These are phyloP conservation scores for Mariannaea elegans DNA, from an alignment of 2,329 filamentous ascomycete genomes.

Conservation along the genomic window DNA sequence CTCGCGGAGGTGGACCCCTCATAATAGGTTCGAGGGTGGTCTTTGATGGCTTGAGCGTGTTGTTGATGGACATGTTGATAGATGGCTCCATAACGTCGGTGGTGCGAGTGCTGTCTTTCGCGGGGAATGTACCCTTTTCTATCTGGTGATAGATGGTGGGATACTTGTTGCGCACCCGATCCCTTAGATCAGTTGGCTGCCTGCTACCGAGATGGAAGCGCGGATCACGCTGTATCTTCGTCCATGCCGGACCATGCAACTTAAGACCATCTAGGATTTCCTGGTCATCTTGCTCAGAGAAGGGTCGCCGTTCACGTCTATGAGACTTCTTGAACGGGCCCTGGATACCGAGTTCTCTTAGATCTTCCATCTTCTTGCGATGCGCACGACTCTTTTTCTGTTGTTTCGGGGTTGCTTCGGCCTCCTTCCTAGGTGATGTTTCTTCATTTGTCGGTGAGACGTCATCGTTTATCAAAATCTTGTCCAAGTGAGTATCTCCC, in stretches of 20 bases:
- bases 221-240: conserved; percentile 69
- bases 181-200: conserved; percentile 70
- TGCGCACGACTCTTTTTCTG: conserved; percentile 62
- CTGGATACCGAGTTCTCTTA: conserved; percentile 66
- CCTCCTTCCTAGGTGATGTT: conserved; percentile 37
- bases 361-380: conserved; percentile 64
- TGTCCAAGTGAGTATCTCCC: conserved; percentile 62
- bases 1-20: conserved; percentile 53
- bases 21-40: conserved; percentile 51
- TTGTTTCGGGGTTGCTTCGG: conserved; percentile 50
- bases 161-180: conserved; percentile 71
- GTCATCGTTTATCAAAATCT: conserved; percentile 62
- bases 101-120: conserved; percentile 51
- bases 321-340: conserved; percentile 70
- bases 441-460: conserved; percentile 40
- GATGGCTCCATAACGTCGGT: conserved; percentile 61
- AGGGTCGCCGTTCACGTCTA: conserved; percentile 67
- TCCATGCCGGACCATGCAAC: conserved; percentile 70
- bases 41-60: conserved; percentile 52
- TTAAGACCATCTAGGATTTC: conserved; percentile 69
- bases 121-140: conserved; percentile 62
- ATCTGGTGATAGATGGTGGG: conserved; percentile 65
- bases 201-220: conserved; percentile 65
- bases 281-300: conserved; percentile 69
- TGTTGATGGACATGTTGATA: conserved; percentile 59